Evolutionary conservation across 2,329 filamentous ascomycete genomes (phyloP), one percentile per base, ranked within the genome.

Genomic region (Passalora sequoiae): DNA sequence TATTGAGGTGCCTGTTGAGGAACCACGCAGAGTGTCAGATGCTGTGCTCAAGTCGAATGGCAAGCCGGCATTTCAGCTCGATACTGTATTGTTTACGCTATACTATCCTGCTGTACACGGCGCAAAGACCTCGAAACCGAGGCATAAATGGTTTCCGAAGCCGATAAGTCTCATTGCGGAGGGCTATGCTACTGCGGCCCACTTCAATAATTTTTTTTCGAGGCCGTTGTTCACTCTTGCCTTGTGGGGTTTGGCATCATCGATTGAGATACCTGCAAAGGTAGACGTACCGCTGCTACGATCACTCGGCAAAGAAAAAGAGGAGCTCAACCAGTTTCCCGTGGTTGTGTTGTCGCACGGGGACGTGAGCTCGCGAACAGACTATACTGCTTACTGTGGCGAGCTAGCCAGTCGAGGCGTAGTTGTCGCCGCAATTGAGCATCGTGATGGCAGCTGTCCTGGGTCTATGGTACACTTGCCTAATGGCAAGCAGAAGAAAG

Each of bases 281-380:
- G 65, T 69, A 6, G 66, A 69, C 46, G 64, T 66, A 8, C 38
- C 44, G 8, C 32, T 53, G 4, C 13, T 53, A 28, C 4, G 19
- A 6, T 17, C 21, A 12, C 4, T 4, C 3, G 37, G 43, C 5
- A 31, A 43, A 4, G 38, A 44, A n/a, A 10, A 32, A 13, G 19
- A 25, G 4, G 13, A 16, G 2, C 6, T 9, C 4, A n/a, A 42
- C 12, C 52, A 44, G 3, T 57, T 68, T 17, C 67, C 67, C 0
- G 60, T 66, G 15, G 58, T 70, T 4, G 62, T 70, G 2, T 66
- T 70, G 35, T 68, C 65, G 4, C 68, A 70, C 47, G 68, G 68
- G 3, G 69, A 68, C 59, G 67, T 67, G 9, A 65, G 66, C 4
- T 66, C 65, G 55, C 61, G 64, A 27, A 69, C 69, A 39, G 63